phyloP scores from a whole-genome alignment of 164 flowering plant genomes.

The Dillenia turbinata region DNA sequence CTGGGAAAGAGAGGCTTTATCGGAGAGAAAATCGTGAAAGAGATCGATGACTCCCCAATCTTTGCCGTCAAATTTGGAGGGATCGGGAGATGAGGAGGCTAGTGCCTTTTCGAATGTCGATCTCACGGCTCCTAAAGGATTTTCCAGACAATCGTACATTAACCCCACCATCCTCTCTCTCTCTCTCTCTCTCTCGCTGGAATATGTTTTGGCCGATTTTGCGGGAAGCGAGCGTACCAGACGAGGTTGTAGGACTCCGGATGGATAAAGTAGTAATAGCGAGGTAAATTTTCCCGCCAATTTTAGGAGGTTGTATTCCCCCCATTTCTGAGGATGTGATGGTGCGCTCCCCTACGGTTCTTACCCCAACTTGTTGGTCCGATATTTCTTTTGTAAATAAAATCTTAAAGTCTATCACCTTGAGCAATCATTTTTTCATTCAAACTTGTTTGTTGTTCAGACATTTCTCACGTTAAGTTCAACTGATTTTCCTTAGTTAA shows the following conservation, averaged over 20 bases:
- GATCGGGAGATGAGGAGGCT: conserved; percentile 44
- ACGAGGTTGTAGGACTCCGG: neutral
- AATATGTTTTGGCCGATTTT: neutral
- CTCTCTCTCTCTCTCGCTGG: conserved; percentile 16
- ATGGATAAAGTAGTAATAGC: conserved; percentile 3
- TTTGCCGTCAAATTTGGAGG: conserved; percentile 43
- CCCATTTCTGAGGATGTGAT: too few species aligned
- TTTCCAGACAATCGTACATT: conserved; percentile 66
- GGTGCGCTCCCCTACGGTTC: too few species aligned
- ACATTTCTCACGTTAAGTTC: too few species aligned
- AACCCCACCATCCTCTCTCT: conserved; percentile 61
- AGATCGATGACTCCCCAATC: conserved; percentile 83
- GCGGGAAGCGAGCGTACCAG: neutral
- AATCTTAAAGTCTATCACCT: too few species aligned
- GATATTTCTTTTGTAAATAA: too few species aligned
- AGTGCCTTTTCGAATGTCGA: conserved; percentile 68
- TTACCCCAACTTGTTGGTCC: too few species aligned
- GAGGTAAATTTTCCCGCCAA: conserved; percentile 29
- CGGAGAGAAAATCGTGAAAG: conserved; percentile 59
- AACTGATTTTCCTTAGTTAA: too few species aligned
- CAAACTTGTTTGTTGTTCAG: too few species aligned
- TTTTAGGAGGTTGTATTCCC: neutral
- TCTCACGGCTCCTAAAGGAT: conserved; percentile 95
- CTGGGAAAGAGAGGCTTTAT: conserved; percentile 52
- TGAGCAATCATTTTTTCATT: too few species aligned